phyloP scores from a whole-genome alignment of 2,329 filamentous ascomycete species.

The Talaromyces sp. region DNA sequence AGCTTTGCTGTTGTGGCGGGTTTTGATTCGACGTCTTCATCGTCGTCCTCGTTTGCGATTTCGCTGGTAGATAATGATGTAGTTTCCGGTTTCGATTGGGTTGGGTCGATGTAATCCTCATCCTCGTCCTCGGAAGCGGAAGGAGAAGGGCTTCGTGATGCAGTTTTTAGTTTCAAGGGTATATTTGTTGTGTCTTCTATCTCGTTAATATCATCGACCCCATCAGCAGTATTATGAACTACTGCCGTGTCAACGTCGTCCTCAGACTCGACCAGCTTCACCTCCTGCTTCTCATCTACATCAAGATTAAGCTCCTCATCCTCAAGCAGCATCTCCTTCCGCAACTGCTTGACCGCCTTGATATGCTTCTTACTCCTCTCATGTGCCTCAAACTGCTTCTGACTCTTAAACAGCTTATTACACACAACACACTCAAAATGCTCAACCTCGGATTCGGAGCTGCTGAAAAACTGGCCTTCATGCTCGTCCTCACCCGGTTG shows the following conservation, averaged over 20 bases:
- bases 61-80: neutral
- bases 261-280: neutral
- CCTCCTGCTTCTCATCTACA: slow-evolving; percentile 17
- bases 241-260: neutral
- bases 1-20: slow-evolving; percentile 31
- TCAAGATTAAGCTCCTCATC: slow-evolving; percentile 50
- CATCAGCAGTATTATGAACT: neutral
- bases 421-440: slow-evolving; percentile 63
- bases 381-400: slow-evolving; percentile 85
- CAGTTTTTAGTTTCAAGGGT: neutral
- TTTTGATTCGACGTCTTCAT: slow-evolving; percentile 10
- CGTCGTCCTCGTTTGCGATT: slow-evolving; percentile 21
- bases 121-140: slow-evolving; percentile 5
- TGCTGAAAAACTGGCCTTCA: slow-evolving; percentile 48
- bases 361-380: slow-evolving; percentile 96
- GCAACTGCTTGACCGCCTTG: slow-evolving; percentile 78
- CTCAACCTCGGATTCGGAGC: slow-evolving; percentile 49
- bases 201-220: neutral
- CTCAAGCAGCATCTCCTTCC: slow-evolving; percentile 78
- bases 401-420: slow-evolving; percentile 74
- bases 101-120: slow-evolving; percentile 24
- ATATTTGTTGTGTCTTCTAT: neutral
- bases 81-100: slow-evolving; percentile 33
- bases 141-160: neutral
- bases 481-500: slow-evolving; percentile 35